Base-by-base conservation (phyloP, 306 rosid species). In the Glycyrrhiza uralensis region DNA sequence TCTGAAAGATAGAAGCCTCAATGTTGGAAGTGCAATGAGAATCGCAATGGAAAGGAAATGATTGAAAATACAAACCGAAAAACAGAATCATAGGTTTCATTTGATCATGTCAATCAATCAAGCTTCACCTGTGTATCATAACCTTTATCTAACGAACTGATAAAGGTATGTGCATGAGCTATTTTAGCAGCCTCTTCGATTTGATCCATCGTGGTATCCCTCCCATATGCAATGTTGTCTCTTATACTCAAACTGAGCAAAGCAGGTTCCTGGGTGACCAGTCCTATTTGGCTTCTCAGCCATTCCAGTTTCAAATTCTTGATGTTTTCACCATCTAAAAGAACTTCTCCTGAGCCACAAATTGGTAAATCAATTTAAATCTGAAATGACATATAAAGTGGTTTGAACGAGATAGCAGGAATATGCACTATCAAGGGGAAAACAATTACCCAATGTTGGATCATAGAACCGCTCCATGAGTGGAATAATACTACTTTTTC, bases 111-210 rank as follows among this genome's bases (percentile, higher is more conserved):
- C 44, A 61, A 66, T 57, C 44, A 61, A 66, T 52, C 72, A 76
- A 70, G 64, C 59, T 61, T 87, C 71, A 94, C 99, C 99, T 89
- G 99, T 59, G 99, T 95, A 55, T 89, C 89, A 4, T 95, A 95
- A 70, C 89, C 91, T 79, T 81, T 87, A 86, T 79, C 93, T 58
- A 95, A 81, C 13, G 96, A 89, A 85, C 96, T 91, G 81, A 95
- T 95, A 80, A 95, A 95, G 36, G 99, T 90, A 84, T 95, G 99
- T 28, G 96, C 99, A 68, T 89, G 99, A 22, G 97, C 99, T 87
- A 87, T 91, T 82, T 95, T 95, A 76, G 97, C 99, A 79, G 99
- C 99, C 90, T 95, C 99, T 87, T 88, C 97, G 81, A 95, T 91
- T 92, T 88, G 99, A 85, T 95, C 99, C 30, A 69, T 62, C 15